Base-by-base conservation (phyloP, 176 grass and related monocot genomes). In the Lolium rigidum region DNA sequence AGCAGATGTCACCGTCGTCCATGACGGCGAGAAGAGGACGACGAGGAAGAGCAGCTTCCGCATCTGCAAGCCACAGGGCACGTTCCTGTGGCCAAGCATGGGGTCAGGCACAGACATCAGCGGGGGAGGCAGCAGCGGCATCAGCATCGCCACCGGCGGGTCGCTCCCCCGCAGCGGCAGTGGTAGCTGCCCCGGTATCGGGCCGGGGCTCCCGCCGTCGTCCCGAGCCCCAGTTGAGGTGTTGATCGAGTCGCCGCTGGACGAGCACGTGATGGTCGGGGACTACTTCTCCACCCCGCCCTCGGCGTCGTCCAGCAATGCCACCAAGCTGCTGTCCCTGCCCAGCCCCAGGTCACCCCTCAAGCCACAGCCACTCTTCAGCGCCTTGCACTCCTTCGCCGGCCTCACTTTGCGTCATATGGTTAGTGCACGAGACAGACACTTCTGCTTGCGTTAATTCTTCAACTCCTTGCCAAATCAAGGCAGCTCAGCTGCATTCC, bases 41-140 rank as follows among this genome's bases (percentile, higher is more conserved):
- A 76, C 60, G 35, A 84, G 39, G 77, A 93, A 87, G 87, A 94
- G 90, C 74, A 89, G 92, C 62, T 94, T 98, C 84, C 87, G 52
- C 55, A 87, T 92, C 76, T 94, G 88, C 85, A 94, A 94, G 58
- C 93, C 88, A 43, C 81, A 86, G 76, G 84, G 84, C 43, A 88
- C 86, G 35, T 95, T 98, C 74, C 70, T 94, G 64, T 89, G 88
- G 90, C 96, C 96, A 56, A 89, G 91, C 88, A 86, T 91, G 90
- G 84, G 75, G 66, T 82, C 25, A n/a, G 79, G 74, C 77, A 88
- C 49, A 31, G 77, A 67, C 82, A 86, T 82, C 39, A 90, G 78
- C 50, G 60, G 78, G 39, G 80, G 49, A 26, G 60, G 50, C 74
- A 83, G 85, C 85, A 90, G 80, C 85, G 83, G 76, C 87, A 44